These are phyloP conservation scores for Mallotus repandus DNA, from an alignment of 441 rosid genomes.

Conservation along the genomic window DNA sequence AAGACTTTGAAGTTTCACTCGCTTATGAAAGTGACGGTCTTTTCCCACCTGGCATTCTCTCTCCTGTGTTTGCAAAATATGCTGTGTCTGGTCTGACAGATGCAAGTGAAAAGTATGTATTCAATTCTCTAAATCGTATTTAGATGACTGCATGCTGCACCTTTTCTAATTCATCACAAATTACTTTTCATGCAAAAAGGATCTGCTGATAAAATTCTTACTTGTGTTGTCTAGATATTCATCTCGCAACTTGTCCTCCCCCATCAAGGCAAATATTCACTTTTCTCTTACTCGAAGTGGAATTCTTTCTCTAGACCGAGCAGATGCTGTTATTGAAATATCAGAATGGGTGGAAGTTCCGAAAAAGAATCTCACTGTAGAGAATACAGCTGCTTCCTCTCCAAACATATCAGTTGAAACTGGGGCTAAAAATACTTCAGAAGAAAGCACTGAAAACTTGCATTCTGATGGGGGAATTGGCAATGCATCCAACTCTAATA, in stretches of 20 bases:
- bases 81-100: constrained; percentile 77
- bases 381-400: constrained; percentile 59
- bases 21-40: constrained; percentile 69
- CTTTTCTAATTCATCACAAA: constrained; percentile 22
- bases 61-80: constrained; percentile 79
- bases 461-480: constrained; percentile 43
- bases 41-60: constrained; percentile 69
- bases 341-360: constrained; percentile 98
- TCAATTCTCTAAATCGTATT: constrained; percentile 7
- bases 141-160: constrained; percentile 8
- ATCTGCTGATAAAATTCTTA: background rate
- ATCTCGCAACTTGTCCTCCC: constrained; percentile 88
- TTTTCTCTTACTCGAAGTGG: constrained; percentile 96
- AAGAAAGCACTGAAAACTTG: constrained; percentile 50
- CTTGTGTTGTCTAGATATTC: constrained; percentile 58
- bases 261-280: constrained; percentile 89
- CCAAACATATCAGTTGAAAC: constrained; percentile 51
- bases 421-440: constrained; percentile 44
- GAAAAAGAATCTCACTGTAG: constrained; percentile 62
- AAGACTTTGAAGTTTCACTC: constrained; percentile 91
- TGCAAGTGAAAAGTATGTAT: constrained; percentile 77
- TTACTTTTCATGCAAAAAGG: background rate
- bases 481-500: constrained; percentile 35
- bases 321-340: constrained; percentile 90
- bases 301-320: constrained; percentile 83